These are phyloP conservation scores for Amanita subjunquillea DNA, from an alignment of 768 basidiomycete genomes.

Conservation along the genomic window DNA sequence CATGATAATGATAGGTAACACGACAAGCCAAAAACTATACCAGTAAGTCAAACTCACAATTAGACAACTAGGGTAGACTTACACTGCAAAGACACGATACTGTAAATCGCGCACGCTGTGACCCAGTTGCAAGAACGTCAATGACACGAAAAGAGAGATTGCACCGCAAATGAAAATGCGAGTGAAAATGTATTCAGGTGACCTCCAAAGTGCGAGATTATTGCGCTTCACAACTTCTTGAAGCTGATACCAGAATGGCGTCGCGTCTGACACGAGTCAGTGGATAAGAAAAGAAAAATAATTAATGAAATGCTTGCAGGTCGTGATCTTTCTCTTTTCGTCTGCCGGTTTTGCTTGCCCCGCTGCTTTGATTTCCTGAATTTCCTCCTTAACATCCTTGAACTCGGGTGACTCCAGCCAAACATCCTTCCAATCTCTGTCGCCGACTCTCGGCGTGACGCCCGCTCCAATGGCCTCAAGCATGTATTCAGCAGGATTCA, in stretches of 20 bases:
- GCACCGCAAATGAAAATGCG: conserved; percentile 68
- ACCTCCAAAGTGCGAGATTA: conserved; percentile 67
- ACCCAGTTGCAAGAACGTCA: conserved; percentile 74
- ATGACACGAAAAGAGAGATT: conserved; percentile 60
- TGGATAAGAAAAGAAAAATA: not conserved
- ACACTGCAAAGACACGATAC: conserved; percentile 76
- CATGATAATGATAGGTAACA: conserved; percentile 70
- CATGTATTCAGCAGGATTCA: conserved; percentile 77
- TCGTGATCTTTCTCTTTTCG: conserved; percentile 28
- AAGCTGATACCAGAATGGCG: conserved; percentile 68
- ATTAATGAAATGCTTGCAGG: conserved; percentile 28
- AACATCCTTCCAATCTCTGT: conserved; percentile 79
- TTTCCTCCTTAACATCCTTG: conserved; percentile 28
- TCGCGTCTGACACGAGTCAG: conserved; percentile 43
- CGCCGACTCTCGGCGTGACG: conserved; percentile 57
- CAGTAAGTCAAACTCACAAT: not conserved
- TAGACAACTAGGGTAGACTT: conserved; percentile 13
- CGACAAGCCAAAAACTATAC: conserved; percentile 52
- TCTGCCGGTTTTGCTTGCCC: conserved; percentile 32
- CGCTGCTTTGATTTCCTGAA: conserved; percentile 33
- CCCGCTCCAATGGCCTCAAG: conserved; percentile 85
- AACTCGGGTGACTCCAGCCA: conserved; percentile 71
- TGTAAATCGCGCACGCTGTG: conserved; percentile 56
- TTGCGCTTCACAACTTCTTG: conserved; percentile 56
- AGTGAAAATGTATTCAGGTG: conserved; percentile 79